A percentile compares a stretch with the other conserved stretches of the same genome.
These are phyloP conservation scores for Telfairia occidentalis DNA, from an alignment of 331 rosid genomes.

Conservation along the genomic window DNA sequence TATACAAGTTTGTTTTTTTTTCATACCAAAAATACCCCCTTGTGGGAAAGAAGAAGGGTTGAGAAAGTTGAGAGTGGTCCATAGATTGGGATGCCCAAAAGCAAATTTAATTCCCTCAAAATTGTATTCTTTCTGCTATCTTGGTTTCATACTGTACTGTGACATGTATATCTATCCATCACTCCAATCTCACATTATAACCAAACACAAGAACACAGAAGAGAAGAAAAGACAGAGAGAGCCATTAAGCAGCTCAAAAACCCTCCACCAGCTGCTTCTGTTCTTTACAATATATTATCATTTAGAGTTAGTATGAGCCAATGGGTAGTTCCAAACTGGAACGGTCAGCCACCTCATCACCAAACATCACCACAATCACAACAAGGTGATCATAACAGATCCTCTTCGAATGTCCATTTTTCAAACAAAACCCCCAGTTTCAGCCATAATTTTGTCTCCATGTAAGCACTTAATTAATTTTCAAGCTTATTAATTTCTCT, in stretches of 20 bases:
- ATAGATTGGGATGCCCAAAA: neutral
- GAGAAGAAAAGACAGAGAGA: neutral
- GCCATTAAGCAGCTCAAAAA: constrained; percentile 9
- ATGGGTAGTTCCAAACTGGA: constrained; percentile 26
- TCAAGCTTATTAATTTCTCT: neutral
- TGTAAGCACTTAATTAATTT: constrained; percentile 22
- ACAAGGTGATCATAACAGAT: constrained; percentile 19
- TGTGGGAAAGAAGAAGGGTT: neutral
- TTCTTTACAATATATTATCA: neutral
- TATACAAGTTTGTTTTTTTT: neutral
- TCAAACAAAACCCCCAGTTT: neutral
- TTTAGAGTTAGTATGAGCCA: constrained; percentile 27
- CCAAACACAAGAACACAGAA: neutral
- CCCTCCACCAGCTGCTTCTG: neutral
- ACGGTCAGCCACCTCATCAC: constrained; percentile 17
- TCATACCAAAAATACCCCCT: neutral
- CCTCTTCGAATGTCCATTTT: constrained; percentile 29
- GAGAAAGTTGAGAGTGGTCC: constrained; percentile 7
- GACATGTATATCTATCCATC: constrained; percentile 3
- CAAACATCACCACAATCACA: constrained; percentile 28
- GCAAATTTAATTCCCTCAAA: neutral
- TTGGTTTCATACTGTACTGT: neutral
- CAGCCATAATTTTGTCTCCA: constrained; percentile 18
- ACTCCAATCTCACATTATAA: neutral
- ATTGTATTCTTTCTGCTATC: neutral